phyloP scores from a whole-genome alignment of 257 asterid species.

The Rhazya stricta region DNA sequence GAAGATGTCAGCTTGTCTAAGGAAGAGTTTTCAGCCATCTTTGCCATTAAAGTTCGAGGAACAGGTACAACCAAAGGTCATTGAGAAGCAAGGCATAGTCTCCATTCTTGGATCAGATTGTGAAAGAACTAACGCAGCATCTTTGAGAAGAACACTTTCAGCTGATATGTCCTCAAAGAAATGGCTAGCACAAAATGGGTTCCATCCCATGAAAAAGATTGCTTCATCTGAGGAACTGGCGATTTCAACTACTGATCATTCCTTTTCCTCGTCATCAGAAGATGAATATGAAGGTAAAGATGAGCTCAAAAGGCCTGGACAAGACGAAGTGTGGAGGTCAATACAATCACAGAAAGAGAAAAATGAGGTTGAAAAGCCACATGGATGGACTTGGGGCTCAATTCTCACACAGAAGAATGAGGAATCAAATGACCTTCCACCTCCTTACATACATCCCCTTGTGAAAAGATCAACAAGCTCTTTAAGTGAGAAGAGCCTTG shows the following conservation, averaged over 20 bases:
- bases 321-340: conserved; percentile 53
- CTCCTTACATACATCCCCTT: conserved; percentile 58
- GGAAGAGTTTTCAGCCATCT: conserved; percentile 10
- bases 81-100: conserved; percentile 55
- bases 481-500: conserved; percentile 61
- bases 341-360: conserved; percentile 36
- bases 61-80: conserved; percentile 12
- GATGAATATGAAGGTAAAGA: conserved; percentile 20
- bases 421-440: conserved; percentile 18
- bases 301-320: conserved; percentile 21
- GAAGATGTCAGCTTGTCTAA: conserved; percentile 23
- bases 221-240: conserved; percentile 32
- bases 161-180: conserved; percentile 45
- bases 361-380: neutral
- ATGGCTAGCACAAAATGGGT: conserved; percentile 34
- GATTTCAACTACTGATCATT: conserved; percentile 1
- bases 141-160: conserved; percentile 53
- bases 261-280: conserved; percentile 17
- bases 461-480: conserved; percentile 41
- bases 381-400: conserved; percentile 34
- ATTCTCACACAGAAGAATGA: conserved; percentile 33
- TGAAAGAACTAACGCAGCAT: conserved; percentile 19
- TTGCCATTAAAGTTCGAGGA: conserved; percentile 19
- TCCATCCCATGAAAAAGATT: conserved; percentile 23
- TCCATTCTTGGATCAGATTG: conserved; percentile 63